phyloP scores from a whole-genome alignment of 495 filamentous ascomycete species.

The Aspergillus baeticus region DNA sequence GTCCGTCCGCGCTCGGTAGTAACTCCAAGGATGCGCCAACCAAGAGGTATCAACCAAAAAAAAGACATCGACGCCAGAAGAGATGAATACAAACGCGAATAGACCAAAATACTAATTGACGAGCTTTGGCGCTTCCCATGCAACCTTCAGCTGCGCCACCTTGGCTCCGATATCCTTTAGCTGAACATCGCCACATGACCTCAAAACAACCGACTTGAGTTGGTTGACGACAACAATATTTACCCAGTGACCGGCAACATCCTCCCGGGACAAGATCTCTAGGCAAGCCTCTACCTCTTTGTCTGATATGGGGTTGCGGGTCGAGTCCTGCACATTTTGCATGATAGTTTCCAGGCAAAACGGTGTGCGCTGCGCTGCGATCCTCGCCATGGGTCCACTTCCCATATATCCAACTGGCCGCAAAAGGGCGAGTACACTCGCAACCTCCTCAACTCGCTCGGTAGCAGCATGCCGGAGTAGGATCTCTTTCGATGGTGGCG shows the following conservation, averaged over 20 bases:
- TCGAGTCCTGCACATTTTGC: slow-evolving; percentile 39
- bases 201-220: slow-evolving; percentile 44
- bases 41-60: slow-evolving; percentile 26
- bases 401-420: slow-evolving; percentile 37
- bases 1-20: slow-evolving; percentile 15
- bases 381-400: slow-evolving; percentile 32
- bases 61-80: slow-evolving; percentile 11
- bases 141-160: slow-evolving; percentile 35
- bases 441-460: slow-evolving; percentile 44
- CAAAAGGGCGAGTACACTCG: slow-evolving; percentile 36
- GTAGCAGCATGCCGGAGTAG: slow-evolving; percentile 37
- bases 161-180: slow-evolving; percentile 38
- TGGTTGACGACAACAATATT: slow-evolving; percentile 41
- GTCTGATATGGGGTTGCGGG: slow-evolving; percentile 37
- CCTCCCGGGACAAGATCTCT: slow-evolving; percentile 40
- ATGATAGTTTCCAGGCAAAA: slow-evolving; percentile 40
- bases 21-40: slow-evolving; percentile 27
- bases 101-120: not conserved
- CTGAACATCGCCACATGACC: slow-evolving; percentile 41
- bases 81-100: not conserved
- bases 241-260: slow-evolving; percentile 46
- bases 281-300: slow-evolving; percentile 43
- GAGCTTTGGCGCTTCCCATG: slow-evolving; percentile 23
- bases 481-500: slow-evolving; percentile 43
- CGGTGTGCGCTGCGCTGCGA: slow-evolving; percentile 38